Percentiles rank a stretch among this genome's conserved stretches.
Conservation (phyloP, 768 basidiomycete genomes). For the Xerocomus spinulosus region DNA sequence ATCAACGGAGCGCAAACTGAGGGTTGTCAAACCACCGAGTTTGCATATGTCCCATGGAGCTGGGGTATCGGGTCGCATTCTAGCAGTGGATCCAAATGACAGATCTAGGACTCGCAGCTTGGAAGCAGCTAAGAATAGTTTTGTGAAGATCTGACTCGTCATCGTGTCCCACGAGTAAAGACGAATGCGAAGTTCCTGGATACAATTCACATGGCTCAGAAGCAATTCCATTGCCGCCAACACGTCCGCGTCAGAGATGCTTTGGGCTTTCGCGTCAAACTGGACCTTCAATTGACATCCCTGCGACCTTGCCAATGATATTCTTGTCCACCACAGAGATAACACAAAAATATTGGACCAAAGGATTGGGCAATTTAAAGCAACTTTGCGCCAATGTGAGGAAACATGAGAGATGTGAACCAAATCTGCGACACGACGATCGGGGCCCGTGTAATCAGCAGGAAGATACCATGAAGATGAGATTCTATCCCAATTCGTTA, state of each 20-base stretch:
- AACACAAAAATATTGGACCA: conserved; percentile 20
- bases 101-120: not conserved
- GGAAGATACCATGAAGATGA: too few species aligned
- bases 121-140: not conserved
- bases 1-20: conserved; percentile 28
- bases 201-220: not conserved
- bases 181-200: not conserved
- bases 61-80: not conserved
- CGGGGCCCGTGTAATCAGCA: too few species aligned
- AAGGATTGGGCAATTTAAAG: not conserved
- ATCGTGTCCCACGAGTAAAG: not conserved
- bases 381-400: too few species aligned
- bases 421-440: not conserved
- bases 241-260: too few species aligned
- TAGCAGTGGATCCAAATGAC: too few species aligned
- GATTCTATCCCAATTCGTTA: too few species aligned
- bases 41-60: not conserved
- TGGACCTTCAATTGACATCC: conserved; percentile 24
- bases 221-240: too few species aligned
- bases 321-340: conserved; percentile 33
- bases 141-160: not conserved
- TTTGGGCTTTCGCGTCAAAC: not conserved
- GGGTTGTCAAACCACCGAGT: conserved; percentile 27
- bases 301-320: conserved; percentile 41
- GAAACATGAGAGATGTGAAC: not conserved